phyloP scores from a whole-genome alignment of 2,329 filamentous ascomycete species.

The Didymellaceae sp. region DNA sequence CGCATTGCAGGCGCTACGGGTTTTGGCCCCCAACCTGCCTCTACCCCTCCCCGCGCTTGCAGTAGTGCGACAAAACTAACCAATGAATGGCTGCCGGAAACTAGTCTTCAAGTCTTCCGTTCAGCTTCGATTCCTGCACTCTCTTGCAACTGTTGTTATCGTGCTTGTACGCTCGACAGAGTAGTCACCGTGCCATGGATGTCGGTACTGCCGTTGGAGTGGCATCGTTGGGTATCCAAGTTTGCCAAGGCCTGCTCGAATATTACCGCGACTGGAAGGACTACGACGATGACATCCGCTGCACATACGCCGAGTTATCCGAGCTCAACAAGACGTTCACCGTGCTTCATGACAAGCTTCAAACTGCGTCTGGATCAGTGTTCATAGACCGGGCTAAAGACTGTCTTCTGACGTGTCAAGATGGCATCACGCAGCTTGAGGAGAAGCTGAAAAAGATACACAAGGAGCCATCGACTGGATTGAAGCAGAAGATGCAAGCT shows the following conservation, averaged over 20 bases:
- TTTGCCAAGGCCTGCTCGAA: background rate
- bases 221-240: background rate
- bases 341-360: background rate
- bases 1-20: too few relatives aligned
- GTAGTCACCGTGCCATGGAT: too few relatives aligned
- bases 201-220: background rate
- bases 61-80: too few relatives aligned
- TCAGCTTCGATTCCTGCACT: too few relatives aligned
- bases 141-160: too few relatives aligned
- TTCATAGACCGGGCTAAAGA: background rate
- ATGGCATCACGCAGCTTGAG: background rate
- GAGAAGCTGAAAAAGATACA: background rate
- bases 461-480: background rate
- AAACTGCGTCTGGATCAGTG: background rate
- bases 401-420: background rate
- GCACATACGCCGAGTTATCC: background rate
- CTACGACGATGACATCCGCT: background rate
- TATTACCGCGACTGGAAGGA: background rate
- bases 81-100: too few relatives aligned
- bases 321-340: background rate
- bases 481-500: background rate
- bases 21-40: too few relatives aligned
- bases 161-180: too few relatives aligned
- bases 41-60: too few relatives aligned
- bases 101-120: too few relatives aligned